These are phyloP conservation scores for Leccinum aurantiacum DNA, from an alignment of 768 basidiomycete species.

Conservation along the genomic window DNA sequence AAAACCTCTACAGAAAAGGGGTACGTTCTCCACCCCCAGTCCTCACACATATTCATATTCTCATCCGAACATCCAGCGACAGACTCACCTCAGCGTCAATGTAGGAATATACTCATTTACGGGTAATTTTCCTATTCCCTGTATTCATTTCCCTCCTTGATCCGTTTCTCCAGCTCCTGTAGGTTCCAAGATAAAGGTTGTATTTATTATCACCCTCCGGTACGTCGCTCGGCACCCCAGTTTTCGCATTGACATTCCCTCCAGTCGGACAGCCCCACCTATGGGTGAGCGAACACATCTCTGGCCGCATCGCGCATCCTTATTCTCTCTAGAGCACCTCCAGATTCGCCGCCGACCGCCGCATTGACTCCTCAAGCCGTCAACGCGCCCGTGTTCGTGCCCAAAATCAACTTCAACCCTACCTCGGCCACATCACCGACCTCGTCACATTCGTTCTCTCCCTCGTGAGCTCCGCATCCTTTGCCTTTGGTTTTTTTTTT, in stretches of 20 bases:
- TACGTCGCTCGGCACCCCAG: conserved; percentile 28
- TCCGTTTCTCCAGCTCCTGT: conserved; percentile 56
- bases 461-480: conserved; percentile 21
- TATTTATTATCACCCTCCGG: conserved; percentile 77
- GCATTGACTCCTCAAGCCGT: conserved; percentile 62
- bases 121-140: conserved; percentile 52
- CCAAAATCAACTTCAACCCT: conserved; percentile 57
- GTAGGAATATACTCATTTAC: conserved; percentile 89
- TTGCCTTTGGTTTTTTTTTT: background rate
- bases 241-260: conserved; percentile 15
- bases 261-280: conserved; percentile 22
- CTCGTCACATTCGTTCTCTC: conserved; percentile 31
- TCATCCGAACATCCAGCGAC: conserved; percentile 10
- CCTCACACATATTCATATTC: background rate
- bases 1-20: conserved; percentile 51
- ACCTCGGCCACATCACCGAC: conserved; percentile 9
- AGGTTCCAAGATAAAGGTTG: conserved; percentile 88
- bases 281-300: conserved; percentile 26
- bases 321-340: conserved; percentile 33
- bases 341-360: conserved; percentile 45
- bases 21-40: conserved; percentile 36
- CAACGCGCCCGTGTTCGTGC: conserved; percentile 84
- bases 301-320: background rate
- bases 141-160: background rate
- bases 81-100: conserved; percentile 78